Evolutionary conservation across 2,329 filamentous ascomycete genomes (phyloP).

Genomic region (Microdochium paspali): DNA sequence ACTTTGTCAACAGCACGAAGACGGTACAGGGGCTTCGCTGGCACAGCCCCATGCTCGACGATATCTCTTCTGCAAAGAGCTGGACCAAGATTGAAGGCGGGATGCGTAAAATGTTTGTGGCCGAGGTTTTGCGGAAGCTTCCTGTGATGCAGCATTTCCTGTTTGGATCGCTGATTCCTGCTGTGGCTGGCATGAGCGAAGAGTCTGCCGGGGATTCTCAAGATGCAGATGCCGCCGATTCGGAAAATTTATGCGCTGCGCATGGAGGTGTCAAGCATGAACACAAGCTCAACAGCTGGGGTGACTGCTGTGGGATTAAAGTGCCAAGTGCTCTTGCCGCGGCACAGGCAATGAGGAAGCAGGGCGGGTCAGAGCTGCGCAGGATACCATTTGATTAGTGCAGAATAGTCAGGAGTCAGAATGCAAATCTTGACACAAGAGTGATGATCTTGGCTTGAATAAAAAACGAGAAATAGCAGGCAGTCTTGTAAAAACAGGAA

Average conservation of each 20-base stretch:
- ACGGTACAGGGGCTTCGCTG: slow-evolving; percentile 88
- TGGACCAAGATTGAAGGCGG: slow-evolving; percentile 92
- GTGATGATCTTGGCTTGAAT: no score
- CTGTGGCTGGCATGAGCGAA: slow-evolving; percentile 70
- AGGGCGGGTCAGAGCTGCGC: slow-evolving; percentile 51
- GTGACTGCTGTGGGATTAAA: slow-evolving; percentile 96
- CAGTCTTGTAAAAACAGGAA: no score
- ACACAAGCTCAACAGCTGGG: slow-evolving; percentile 69
- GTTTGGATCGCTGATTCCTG: slow-evolving; percentile 78
- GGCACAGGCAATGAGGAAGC: slow-evolving; percentile 79
- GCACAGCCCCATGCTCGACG: slow-evolving; percentile 97
- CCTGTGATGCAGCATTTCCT: slow-evolving; percentile 99
- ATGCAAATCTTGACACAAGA: not conserved
- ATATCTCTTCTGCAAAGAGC: slow-evolving; percentile 81
- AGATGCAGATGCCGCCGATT: slow-evolving; percentile 40
- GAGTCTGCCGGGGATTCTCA: slow-evolving; percentile 39
- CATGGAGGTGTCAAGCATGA: slow-evolving; percentile 59
- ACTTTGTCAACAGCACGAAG: slow-evolving; percentile 93
- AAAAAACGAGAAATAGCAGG: no score
- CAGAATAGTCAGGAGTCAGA: no score
- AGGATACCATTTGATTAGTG: slow-evolving; percentile 72
- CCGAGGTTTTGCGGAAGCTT: slow-evolving; percentile 84
- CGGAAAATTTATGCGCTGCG: slow-evolving; percentile 52
- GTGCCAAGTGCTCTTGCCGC: slow-evolving; percentile 92
- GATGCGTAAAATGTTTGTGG: slow-evolving; percentile 95